A percentile compares a stretch with the other conserved stretches of the same genome.
Evolutionary conservation across 306 rosid genomes (phyloP).

Genomic region (Bauhinia variegata): DNA sequence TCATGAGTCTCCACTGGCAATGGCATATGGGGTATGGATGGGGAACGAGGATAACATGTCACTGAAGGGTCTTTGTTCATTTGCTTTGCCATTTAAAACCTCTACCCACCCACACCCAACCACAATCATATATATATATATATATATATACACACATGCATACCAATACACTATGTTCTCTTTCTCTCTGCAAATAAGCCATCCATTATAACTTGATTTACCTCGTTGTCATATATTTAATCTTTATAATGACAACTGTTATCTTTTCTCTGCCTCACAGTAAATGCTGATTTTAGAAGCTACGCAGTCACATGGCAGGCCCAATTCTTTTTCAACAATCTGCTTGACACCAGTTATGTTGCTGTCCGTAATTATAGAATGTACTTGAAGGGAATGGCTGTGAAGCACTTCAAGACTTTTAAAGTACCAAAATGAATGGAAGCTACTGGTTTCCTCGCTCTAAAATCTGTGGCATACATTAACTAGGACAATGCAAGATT

Average conservation of each 20-base stretch:
- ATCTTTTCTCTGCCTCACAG: too few species aligned
- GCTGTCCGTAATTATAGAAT: conserved; percentile 23
- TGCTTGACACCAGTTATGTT: conserved; percentile 15
- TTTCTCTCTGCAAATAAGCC: background rate
- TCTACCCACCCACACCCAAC: background rate
- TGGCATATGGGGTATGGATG: too few species aligned
- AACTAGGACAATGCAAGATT: conserved; percentile 2
- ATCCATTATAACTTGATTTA: too few species aligned
- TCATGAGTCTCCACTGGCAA: too few species aligned
- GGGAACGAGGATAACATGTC: background rate
- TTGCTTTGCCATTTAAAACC: conserved; percentile 1
- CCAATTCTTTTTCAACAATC: conserved; percentile 14
- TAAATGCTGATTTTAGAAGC: too few species aligned
- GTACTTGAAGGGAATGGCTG: conserved; percentile 28
- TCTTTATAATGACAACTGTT: too few species aligned
- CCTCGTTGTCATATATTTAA: too few species aligned
- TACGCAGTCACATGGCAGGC: too few species aligned
- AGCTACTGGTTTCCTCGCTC: conserved; percentile 14
- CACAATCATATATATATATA: too few species aligned
- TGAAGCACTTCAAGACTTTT: too few species aligned
- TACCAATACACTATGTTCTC: background rate
- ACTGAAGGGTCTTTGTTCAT: background rate
- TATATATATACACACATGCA: background rate
- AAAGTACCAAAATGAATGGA: conserved; percentile 44
- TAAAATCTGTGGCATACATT: conserved; percentile 33